A percentile compares a stretch with the other conserved stretches of the same genome.
These are phyloP conservation scores for Penicillium sp. DNA, from an alignment of 2,329 filamentous ascomycete species.

Conservation along the genomic window DNA sequence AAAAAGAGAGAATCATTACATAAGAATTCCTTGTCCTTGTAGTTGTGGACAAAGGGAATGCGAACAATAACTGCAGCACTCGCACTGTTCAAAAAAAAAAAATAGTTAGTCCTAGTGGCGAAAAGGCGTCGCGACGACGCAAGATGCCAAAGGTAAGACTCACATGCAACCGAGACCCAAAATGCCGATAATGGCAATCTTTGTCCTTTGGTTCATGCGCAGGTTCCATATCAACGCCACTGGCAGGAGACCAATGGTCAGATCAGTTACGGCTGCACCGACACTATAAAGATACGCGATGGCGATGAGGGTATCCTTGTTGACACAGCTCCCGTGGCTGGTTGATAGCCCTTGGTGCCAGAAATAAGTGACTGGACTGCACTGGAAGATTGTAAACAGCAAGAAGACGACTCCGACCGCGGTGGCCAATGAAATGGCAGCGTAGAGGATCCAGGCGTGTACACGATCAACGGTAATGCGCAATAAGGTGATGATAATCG, in stretches of 20 bases:
- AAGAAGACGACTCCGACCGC: slow-evolving; percentile 53
- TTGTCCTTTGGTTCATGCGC: slow-evolving; percentile 57
- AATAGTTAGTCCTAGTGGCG: slow-evolving; percentile 1
- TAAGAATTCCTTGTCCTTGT: slow-evolving; percentile 29
- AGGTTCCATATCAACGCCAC: slow-evolving; percentile 59
- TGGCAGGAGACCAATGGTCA: slow-evolving; percentile 56
- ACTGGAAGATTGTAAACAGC: slow-evolving; percentile 56
- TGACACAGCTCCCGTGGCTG: slow-evolving; percentile 46
- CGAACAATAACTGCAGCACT: slow-evolving; percentile 34
- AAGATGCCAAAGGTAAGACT: slow-evolving; percentile 21
- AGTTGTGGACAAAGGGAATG: slow-evolving; percentile 27
- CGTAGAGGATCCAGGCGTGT: slow-evolving; percentile 53
- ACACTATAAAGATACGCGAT: slow-evolving; percentile 57
- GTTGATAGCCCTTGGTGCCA: slow-evolving; percentile 44
- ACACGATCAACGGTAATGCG: slow-evolving; percentile 51
- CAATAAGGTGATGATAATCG: slow-evolving; percentile 57
- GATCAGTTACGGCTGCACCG: slow-evolving; percentile 52
- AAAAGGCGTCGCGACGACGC: not conserved
- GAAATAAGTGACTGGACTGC: slow-evolving; percentile 53
- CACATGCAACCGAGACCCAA: slow-evolving; percentile 58
- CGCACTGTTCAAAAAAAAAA: slow-evolving; percentile 22
- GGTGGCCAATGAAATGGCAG: slow-evolving; percentile 48
- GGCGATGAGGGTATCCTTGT: slow-evolving; percentile 51
- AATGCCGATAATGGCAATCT: slow-evolving; percentile 55
- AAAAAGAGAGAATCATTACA: slow-evolving; percentile 21